Conservation (phyloP, 352 stramenopile species). For the Pseudoperonospora humuli region DNA sequence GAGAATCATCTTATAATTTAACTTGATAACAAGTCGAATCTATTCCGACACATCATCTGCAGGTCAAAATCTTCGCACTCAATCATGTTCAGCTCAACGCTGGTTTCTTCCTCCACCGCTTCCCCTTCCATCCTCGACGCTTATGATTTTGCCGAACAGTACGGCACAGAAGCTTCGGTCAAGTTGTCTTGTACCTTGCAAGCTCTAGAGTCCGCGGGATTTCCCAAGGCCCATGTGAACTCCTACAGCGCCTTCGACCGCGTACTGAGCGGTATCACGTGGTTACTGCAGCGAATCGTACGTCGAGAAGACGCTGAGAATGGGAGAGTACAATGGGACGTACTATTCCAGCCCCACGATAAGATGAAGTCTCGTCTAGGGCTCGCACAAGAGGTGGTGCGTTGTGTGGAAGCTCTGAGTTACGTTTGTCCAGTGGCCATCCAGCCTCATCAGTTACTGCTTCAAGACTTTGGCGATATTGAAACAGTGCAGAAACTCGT, state of each 20-base stretch:
- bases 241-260: slow-evolving; percentile 56
- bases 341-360: slow-evolving; percentile 52
- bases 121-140: slow-evolving; percentile 4
- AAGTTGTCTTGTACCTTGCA: slow-evolving; percentile 28
- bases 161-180: slow-evolving; percentile 24
- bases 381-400: slow-evolving; percentile 50
- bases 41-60: too few species aligned
- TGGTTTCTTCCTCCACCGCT: slow-evolving; percentile 4
- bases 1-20: too few species aligned
- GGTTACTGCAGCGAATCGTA: slow-evolving; percentile 56
- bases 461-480: slow-evolving; percentile 75
- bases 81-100: slow-evolving; percentile 22
- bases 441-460: slow-evolving; percentile 63
- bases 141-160: slow-evolving; percentile 32
- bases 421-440: slow-evolving; percentile 26
- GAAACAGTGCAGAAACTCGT: slow-evolving; percentile 44
- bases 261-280: slow-evolving; percentile 45
- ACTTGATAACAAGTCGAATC: too few species aligned
- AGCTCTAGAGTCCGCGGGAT: slow-evolving; percentile 30
- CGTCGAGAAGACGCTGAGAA: slow-evolving; percentile 30
- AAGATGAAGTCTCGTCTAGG: slow-evolving; percentile 67
- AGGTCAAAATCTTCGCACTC: too few species aligned
- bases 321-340: slow-evolving; percentile 55
- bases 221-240: slow-evolving; percentile 34
- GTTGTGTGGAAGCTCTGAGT: slow-evolving; percentile 34